Evolutionary conservation across 495 filamentous ascomycete genomes (phyloP).

Genomic region (Aspergillus carlsbadensis): DNA sequence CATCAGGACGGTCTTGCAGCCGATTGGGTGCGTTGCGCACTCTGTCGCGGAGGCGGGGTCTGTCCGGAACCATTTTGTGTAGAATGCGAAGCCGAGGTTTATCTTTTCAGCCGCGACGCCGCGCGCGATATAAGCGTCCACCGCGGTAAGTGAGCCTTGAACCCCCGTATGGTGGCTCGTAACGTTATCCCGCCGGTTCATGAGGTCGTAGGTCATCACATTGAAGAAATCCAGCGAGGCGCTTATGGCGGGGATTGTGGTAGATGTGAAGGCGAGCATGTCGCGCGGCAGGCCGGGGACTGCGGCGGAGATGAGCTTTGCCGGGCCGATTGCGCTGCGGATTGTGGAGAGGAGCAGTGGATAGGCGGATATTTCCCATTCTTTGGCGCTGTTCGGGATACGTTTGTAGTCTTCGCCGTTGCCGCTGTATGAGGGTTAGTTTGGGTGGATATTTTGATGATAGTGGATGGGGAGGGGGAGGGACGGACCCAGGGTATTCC

Average conservation of each 20-base stretch:
- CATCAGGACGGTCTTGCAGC: slow-evolving; percentile 60
- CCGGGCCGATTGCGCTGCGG: slow-evolving; percentile 54
- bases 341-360: slow-evolving; percentile 60
- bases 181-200: slow-evolving; percentile 69
- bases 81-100: slow-evolving; percentile 75
- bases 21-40: slow-evolving; percentile 50
- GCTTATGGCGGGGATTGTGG: slow-evolving; percentile 61
- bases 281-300: slow-evolving; percentile 66
- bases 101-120: slow-evolving; percentile 56
- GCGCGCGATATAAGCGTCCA: slow-evolving; percentile 59
- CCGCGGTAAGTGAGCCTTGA: slow-evolving; percentile 48
- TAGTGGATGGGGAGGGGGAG: not conserved
- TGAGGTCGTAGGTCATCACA: slow-evolving; percentile 78
- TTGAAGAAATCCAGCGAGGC: slow-evolving; percentile 69
- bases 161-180: slow-evolving; percentile 69
- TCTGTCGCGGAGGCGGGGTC: slow-evolving; percentile 36
- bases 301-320: slow-evolving; percentile 66
- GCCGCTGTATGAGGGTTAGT: slow-evolving; percentile 41
- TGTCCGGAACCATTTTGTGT: slow-evolving; percentile 70
- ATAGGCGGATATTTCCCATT: slow-evolving; percentile 63
- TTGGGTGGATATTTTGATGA: not conserved
- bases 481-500: slow-evolving; percentile 65
- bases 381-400: slow-evolving; percentile 59
- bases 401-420: slow-evolving; percentile 76
- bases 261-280: slow-evolving; percentile 68